Evolutionary conservation across 495 filamentous ascomycete species (phyloP).

Genomic region (Choiromyces venosus): DNA sequence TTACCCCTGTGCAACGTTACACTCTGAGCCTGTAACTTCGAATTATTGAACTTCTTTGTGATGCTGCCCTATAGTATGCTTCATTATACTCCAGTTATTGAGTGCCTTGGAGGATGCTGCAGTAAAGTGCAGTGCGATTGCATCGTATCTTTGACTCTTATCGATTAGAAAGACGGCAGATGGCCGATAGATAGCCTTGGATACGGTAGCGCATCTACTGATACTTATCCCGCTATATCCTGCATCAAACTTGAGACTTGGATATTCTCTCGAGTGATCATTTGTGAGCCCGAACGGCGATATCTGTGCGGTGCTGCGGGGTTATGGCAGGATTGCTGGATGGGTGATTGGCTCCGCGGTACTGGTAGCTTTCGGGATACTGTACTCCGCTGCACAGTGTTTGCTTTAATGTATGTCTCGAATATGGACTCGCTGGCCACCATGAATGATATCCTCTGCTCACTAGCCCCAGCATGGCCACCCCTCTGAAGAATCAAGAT

Average conservation of each 20-base stretch:
- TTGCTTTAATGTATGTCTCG: not conserved
- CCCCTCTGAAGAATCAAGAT: not conserved
- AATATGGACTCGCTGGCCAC: not conserved
- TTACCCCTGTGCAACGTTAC: not conserved
- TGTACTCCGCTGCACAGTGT: not conserved
- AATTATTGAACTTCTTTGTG: not conserved
- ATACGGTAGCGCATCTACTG: not conserved
- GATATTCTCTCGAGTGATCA: not conserved
- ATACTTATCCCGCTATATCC: not conserved
- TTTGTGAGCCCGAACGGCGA: not conserved
- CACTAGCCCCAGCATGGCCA: not conserved
- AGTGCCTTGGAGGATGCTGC: not conserved
- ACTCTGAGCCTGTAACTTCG: not conserved
- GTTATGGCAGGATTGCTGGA: not conserved
- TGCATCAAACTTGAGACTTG: not conserved
- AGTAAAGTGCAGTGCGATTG: not conserved
- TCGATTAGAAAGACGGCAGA: not conserved
- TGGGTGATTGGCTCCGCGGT: not conserved
- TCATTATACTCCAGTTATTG: not conserved
- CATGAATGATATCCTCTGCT: not conserved
- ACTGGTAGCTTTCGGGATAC: not conserved
- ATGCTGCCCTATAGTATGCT: too few relatives aligned
- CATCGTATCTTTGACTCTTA: not conserved
- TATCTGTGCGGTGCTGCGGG: not conserved
- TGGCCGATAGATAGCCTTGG: not conserved